Evolutionary conservation across 345 rosid species (phyloP).

Genomic region (Citrus mangshanensis): DNA sequence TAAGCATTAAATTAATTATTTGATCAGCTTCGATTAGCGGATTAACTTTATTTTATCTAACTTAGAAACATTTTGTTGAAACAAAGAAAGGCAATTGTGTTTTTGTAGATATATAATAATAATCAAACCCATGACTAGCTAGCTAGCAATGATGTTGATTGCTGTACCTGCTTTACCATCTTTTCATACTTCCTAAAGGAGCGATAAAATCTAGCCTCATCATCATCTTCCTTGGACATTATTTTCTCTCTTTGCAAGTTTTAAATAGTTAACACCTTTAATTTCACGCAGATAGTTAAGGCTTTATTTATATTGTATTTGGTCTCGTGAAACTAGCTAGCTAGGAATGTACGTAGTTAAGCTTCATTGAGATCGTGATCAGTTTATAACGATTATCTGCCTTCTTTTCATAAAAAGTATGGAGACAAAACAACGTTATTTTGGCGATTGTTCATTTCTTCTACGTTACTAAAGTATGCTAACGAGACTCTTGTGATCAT

Average conservation of each 20-base stretch:
- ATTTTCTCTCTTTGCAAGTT: no score
- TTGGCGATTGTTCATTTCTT: background rate
- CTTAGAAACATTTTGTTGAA: no score
- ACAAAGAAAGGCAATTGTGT: no score
- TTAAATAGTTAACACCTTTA: background rate
- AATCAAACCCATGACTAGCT: background rate
- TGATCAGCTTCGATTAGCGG: no score
- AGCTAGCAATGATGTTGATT: background rate
- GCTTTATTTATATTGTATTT: background rate
- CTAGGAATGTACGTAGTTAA: background rate
- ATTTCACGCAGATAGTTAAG: no score
- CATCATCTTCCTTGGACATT: conserved; percentile 10
- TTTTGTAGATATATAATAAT: no score
- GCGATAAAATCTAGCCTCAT: conserved; percentile 6
- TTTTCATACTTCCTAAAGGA: conserved; percentile 17
- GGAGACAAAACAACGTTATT: no score
- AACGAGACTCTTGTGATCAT: background rate
- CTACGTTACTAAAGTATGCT: background rate
- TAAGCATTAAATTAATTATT: background rate
- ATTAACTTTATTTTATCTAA: no score
- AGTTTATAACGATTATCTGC: conserved; percentile 1
- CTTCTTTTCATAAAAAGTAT: background rate
- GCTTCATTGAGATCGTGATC: background rate
- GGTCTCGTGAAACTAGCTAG: background rate
- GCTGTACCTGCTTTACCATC: conserved; percentile 11